These are phyloP conservation scores for Coniella lustricola DNA, from an alignment of 2,329 filamentous ascomycete species.

Conservation along the genomic window DNA sequence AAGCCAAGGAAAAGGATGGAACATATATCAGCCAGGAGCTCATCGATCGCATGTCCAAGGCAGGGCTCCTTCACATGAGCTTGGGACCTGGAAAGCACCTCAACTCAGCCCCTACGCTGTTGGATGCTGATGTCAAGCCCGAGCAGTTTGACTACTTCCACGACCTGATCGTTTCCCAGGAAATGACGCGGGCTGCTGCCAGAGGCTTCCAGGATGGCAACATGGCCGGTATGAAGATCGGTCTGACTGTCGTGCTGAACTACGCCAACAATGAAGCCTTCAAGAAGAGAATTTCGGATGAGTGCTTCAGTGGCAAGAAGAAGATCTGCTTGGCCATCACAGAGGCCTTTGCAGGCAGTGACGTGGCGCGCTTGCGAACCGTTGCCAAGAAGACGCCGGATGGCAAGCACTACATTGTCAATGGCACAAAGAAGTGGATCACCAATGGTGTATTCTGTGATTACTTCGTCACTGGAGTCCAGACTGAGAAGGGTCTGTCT, in stretches of 20 bases:
- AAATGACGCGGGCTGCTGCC: conserved; percentile 62
- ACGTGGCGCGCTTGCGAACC: conserved; percentile 73
- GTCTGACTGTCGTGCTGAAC: conserved; percentile 71
- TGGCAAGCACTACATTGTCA: conserved; percentile 64
- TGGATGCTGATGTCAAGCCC: conserved; percentile 64
- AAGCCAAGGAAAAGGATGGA: conserved; percentile 66
- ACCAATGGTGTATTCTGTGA: conserved; percentile 75
- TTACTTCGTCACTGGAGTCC: conserved; percentile 77
- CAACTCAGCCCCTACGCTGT: conserved; percentile 50
- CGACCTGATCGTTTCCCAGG: conserved; percentile 69
- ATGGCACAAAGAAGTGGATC: conserved; percentile 80
- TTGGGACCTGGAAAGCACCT: conserved; percentile 78
- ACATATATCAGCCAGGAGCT: conserved; percentile 64
- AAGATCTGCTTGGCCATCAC: conserved; percentile 85
- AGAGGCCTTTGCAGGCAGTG: conserved; percentile 78
- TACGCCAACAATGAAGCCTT: conserved; percentile 62
- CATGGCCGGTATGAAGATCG: conserved; percentile 80
- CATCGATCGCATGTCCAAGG: conserved; percentile 70
- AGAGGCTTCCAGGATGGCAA: conserved; percentile 82
- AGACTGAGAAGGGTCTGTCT: conserved; percentile 70
- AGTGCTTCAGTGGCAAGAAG: conserved; percentile 74
- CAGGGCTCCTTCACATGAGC: conserved; percentile 72
- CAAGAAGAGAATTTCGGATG: conserved; percentile 59
- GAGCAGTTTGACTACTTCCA: conserved; percentile 86
- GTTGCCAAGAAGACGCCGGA: conserved; percentile 71